Evolutionary conservation across 1,139 yeast genomes (phyloP).

Genomic region (Candida sp.): DNA sequence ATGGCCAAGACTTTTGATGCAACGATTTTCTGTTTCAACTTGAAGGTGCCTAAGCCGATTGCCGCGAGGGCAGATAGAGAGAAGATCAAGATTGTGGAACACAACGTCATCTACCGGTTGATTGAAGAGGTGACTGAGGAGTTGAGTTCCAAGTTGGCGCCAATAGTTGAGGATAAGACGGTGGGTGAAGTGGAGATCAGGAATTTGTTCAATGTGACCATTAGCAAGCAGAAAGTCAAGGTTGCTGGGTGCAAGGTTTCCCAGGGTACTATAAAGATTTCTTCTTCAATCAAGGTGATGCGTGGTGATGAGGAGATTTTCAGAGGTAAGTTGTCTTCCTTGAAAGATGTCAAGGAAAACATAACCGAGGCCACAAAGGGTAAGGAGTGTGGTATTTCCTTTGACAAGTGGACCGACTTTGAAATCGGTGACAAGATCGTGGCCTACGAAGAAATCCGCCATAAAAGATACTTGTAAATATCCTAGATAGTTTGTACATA

Average conservation of each 20-base stretch:
- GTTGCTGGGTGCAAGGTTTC: slow-evolving; percentile 93
- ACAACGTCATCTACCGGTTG: slow-evolving; percentile 84
- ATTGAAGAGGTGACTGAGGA: slow-evolving; percentile 82
- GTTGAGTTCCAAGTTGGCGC: slow-evolving; percentile 64
- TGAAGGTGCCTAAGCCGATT: slow-evolving; percentile 70
- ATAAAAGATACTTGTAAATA: slow-evolving; percentile 66
- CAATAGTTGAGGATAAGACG: slow-evolving; percentile 70
- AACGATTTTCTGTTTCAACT: slow-evolving; percentile 77
- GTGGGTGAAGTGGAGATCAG: slow-evolving; percentile 72
- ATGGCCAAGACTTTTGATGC: slow-evolving; percentile 82
- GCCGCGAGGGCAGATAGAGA: slow-evolving; percentile 60
- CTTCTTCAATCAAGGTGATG: slow-evolving; percentile 64
- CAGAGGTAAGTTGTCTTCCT: slow-evolving; percentile 71
- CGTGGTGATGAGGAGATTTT: slow-evolving; percentile 60
- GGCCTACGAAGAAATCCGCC: slow-evolving; percentile 70
- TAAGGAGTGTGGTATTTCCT: slow-evolving; percentile 86
- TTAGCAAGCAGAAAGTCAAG: slow-evolving; percentile 51
- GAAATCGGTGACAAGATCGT: slow-evolving; percentile 79
- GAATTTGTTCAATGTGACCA: slow-evolving; percentile 72
- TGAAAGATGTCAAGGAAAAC: slow-evolving; percentile 86
- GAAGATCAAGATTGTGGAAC: slow-evolving; percentile 66
- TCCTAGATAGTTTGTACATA: slow-evolving; percentile 1
- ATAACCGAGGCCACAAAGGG: slow-evolving; percentile 82
- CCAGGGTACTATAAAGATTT: slow-evolving; percentile 68
- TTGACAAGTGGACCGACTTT: slow-evolving; percentile 73